Percentiles rank a stretch among this genome's conserved stretches.
Evolutionary conservation across 2,329 filamentous ascomycete genomes (phyloP).

Genomic region (Botrytis pseudocinerea): DNA sequence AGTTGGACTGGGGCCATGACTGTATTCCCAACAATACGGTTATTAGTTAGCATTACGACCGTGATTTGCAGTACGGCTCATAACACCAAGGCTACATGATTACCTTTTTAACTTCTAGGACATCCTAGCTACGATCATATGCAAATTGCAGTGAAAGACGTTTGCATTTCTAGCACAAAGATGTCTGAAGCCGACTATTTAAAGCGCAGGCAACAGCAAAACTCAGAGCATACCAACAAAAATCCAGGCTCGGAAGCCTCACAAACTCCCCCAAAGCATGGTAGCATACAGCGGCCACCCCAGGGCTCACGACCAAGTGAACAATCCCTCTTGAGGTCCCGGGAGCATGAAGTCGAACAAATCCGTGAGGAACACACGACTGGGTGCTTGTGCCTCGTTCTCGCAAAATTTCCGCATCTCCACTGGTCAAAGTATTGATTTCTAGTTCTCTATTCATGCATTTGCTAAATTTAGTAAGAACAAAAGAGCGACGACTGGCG

Average conservation of each 20-base stretch:
- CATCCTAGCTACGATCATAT: not conserved
- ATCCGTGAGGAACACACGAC: not conserved
- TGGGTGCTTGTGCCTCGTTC: not conserved
- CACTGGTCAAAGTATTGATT: constrained; percentile 13
- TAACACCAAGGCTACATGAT: not conserved
- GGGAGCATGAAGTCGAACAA: not conserved
- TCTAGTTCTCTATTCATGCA: not conserved
- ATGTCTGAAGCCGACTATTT: not conserved
- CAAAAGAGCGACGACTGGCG: not conserved
- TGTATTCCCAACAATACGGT: not conserved
- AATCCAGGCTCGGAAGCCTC: not conserved
- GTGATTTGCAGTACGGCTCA: not conserved
- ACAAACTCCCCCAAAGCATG: not conserved
- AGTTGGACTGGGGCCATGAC: not conserved
- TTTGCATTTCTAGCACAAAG: not conserved
- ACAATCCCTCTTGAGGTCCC: not conserved
- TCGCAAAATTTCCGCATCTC: not conserved
- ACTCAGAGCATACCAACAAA: not conserved
- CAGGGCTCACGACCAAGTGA: not conserved
- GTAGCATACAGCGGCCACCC: not conserved
- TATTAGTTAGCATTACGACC: not conserved
- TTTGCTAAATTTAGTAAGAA: constrained; percentile 10
- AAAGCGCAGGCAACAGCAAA: not conserved
- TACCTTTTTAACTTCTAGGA: not conserved
- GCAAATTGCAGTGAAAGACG: not conserved